Percentiles rank a stretch among this genome's conserved stretches.
These are phyloP conservation scores for Paraphoma chrysanthemicola DNA, from an alignment of 2,329 filamentous ascomycete species.

Conservation along the genomic window DNA sequence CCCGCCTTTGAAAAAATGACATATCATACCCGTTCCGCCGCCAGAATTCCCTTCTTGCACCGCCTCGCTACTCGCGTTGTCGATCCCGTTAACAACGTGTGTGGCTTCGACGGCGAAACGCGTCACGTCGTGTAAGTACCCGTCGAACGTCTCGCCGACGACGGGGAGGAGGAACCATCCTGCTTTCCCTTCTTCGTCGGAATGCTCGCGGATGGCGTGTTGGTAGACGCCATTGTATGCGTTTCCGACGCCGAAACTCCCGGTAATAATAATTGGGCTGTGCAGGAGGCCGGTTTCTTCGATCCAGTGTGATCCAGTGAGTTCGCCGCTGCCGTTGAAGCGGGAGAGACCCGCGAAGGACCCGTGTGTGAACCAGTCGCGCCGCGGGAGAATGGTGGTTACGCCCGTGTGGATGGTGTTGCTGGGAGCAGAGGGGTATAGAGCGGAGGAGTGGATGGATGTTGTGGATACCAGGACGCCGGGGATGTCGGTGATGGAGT, in stretches of 20 bases:
- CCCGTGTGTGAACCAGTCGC: constrained; percentile 50
- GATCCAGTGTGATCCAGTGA: constrained; percentile 68
- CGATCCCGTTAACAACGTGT: constrained; percentile 63
- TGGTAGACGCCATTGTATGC: constrained; percentile 67
- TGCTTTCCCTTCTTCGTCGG: constrained; percentile 50
- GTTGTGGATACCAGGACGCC: constrained; percentile 53
- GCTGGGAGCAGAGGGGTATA: constrained; percentile 34
- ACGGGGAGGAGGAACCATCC: constrained; percentile 64
- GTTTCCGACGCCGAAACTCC: constrained; percentile 64
- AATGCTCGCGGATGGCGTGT: constrained; percentile 58
- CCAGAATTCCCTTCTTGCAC: constrained; percentile 70
- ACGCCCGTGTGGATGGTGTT: constrained; percentile 51
- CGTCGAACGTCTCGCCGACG: constrained; percentile 70
- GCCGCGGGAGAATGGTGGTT: constrained; percentile 53
- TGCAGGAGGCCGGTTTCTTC: constrained; percentile 66
- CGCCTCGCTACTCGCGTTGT: constrained; percentile 56
- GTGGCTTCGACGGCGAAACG: constrained; percentile 62
- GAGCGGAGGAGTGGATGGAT: constrained; percentile 42
- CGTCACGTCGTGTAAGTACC: constrained; percentile 64
- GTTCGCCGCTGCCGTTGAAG: constrained; percentile 70
- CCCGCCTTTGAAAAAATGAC: constrained; percentile 71
- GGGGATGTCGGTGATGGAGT: constrained; percentile 54
- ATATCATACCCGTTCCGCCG: constrained; percentile 73
- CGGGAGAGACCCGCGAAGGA: constrained; percentile 59
- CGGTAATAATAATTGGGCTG: constrained; percentile 67